Base-by-base conservation (phyloP, 2,329 filamentous ascomycete species). In the Xylaria sp. region DNA sequence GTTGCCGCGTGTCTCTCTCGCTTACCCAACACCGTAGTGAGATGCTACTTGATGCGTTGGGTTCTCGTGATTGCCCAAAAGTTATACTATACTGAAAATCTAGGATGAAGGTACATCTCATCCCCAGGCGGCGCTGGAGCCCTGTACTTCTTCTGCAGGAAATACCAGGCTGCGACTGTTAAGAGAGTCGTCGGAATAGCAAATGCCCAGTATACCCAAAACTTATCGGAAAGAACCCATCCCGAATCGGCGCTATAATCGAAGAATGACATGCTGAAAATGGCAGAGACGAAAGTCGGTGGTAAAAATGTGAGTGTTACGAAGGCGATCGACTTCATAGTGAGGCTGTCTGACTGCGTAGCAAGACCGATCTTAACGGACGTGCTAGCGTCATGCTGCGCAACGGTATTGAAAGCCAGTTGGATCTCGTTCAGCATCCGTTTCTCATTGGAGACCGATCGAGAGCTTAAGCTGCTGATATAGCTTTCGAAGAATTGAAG, bases 361-460 rank as follows among this genome's bases (percentile, higher is more conserved):
- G 81, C 80, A 10, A 75, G 76, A 0, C 80, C 80, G 9, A 86
- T 83, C 9, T 79, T 61, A 1, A 85, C 77, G 0, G 82, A 80
- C 0, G 79, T 73, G 0, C 72, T 67, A 0, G 83, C 76, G 57
- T 85, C 82, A 43, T 81, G 75, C 68, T 85, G 82, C 0, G 83
- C 79, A 0, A 84, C 81, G 0, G 72, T 78, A 70, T 86, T 83
- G 74, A 83, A 86, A 0, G 81, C 74, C 69, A 91, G 80, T 66
- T 89, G 78, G 78, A 90, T 82, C 83, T 90, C 76, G 79, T 90
- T 77, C 76, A 85, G 59, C 74, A 91, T 79, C 67, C 89, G 71
- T 15, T 82, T 77, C 13, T 80, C 79, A 73, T 82, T 84, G 0
- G 83, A 79, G 0, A 69, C 68, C 0, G 82, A 79, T 13, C 84